These are phyloP conservation scores for Thielaviopsis populi DNA, from an alignment of 2,329 filamentous ascomycete species.

Conservation along the genomic window DNA sequence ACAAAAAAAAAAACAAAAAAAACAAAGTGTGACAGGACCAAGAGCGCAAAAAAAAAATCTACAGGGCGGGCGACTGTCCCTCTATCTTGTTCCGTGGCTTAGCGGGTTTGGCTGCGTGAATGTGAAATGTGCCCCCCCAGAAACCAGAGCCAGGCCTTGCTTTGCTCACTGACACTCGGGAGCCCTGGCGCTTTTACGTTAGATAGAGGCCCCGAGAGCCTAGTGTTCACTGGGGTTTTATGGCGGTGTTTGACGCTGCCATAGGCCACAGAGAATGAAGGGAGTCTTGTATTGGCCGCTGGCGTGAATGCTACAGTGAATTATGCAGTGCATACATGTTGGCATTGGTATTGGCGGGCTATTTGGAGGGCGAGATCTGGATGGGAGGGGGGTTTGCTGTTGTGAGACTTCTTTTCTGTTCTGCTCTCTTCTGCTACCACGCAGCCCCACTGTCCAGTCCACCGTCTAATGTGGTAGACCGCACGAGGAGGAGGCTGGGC, in stretches of 20 bases:
- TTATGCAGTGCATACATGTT: not conserved
- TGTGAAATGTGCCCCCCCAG: not conserved
- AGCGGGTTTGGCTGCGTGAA: not conserved
- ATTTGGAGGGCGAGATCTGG: not conserved
- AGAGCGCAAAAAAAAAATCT: not conserved
- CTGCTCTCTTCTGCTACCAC: not conserved
- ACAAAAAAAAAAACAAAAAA: not conserved
- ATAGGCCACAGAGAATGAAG: not conserved
- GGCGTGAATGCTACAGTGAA: not conserved
- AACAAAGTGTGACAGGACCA: not conserved
- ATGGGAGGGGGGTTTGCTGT: too few relatives aligned
- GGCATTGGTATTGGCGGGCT: not conserved
- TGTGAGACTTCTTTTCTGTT: too few relatives aligned
- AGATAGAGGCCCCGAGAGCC: not conserved
- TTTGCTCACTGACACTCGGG: not conserved
- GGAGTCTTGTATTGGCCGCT: not conserved
- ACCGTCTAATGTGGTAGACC: not conserved
- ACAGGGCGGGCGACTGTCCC: not conserved
- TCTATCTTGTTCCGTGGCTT: not conserved
- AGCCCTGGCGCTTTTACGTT: constrained; percentile 2
- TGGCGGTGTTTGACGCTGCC: not conserved
- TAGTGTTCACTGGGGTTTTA: not conserved
- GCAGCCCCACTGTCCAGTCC: not conserved
- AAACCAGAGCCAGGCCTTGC: not conserved
- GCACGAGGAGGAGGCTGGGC: not conserved